Conservation (phyloP, 345 rosid genomes). For the Eucalyptus coolabah region DNA sequence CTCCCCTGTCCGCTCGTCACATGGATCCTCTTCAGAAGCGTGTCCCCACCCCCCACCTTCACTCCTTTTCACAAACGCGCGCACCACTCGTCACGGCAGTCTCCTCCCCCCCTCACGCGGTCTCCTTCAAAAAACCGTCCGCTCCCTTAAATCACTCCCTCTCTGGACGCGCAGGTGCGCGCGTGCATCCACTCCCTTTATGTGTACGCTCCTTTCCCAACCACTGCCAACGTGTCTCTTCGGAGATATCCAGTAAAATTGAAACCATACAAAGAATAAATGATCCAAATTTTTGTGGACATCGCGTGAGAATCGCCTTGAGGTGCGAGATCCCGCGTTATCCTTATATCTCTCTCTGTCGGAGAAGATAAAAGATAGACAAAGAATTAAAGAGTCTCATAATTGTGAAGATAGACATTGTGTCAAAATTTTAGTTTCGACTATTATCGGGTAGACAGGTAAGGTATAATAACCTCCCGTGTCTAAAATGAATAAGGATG, state of each 20-base stretch:
- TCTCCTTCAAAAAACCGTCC: neutral
- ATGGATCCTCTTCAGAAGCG: neutral
- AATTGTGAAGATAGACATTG: too few species aligned
- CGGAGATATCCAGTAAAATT: too few species aligned
- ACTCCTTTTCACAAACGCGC: neutral
- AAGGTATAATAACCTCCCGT: too few species aligned
- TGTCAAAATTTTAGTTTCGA: too few species aligned
- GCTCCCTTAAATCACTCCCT: too few species aligned
- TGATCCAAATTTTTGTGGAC: too few species aligned
- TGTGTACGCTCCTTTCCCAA: neutral
- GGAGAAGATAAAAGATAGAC: fast-evolving
- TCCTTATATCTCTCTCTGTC: too few species aligned
- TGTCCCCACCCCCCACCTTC: neutral
- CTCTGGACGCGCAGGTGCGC: neutral
- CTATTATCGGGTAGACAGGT: fast-evolving
- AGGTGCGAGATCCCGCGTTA: too few species aligned
- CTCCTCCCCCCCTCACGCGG: neutral
- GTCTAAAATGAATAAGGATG: fast-evolving
- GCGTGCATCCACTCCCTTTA: neutral
- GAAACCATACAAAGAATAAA: too few species aligned
- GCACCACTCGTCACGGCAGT: neutral
- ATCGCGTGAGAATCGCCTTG: too few species aligned
- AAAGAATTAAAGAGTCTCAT: fast-evolving
- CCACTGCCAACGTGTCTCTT: neutral
- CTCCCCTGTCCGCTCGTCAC: neutral